Percentiles rank a stretch among this genome's conserved stretches.
These are phyloP conservation scores for Chrysoporthe cubensis DNA, from an alignment of 2,329 filamentous ascomycete species.

Conservation along the genomic window DNA sequence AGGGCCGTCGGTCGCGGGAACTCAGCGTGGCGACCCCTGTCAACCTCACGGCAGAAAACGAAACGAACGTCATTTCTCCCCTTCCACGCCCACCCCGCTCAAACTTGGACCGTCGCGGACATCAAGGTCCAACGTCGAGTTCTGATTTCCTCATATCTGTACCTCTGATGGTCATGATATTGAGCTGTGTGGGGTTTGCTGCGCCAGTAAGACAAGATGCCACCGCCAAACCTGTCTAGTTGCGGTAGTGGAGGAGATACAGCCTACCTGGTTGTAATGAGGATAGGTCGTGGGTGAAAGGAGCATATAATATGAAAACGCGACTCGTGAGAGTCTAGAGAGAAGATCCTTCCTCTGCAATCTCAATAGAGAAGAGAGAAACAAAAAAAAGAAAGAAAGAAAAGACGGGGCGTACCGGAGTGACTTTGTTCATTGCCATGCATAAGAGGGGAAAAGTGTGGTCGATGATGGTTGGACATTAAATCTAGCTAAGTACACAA, in stretches of 20 bases:
- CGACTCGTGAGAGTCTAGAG: neutral
- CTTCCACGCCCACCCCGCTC: neutral
- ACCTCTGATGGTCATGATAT: neutral
- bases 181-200: neutral
- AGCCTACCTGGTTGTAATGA: too few species aligned
- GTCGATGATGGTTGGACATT: neutral
- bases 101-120: neutral
- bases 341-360: neutral
- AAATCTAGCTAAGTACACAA: neutral
- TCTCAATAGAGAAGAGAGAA: neutral
- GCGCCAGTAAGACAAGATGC: neutral
- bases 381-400: neutral
- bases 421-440: too few species aligned
- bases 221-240: neutral
- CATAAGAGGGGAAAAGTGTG: too few species aligned
- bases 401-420: neutral
- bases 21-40: neutral
- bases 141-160: neutral
- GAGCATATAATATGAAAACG: neutral
- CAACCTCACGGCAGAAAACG: neutral
- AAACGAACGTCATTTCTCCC: neutral
- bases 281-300: neutral
- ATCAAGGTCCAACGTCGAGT: neutral
- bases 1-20: neutral
- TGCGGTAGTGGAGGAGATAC: neutral